Evolutionary conservation across 805 yeast genomes (phyloP), one percentile per base, ranked within the genome.

Genomic region (Nakazawaea sp.): DNA sequence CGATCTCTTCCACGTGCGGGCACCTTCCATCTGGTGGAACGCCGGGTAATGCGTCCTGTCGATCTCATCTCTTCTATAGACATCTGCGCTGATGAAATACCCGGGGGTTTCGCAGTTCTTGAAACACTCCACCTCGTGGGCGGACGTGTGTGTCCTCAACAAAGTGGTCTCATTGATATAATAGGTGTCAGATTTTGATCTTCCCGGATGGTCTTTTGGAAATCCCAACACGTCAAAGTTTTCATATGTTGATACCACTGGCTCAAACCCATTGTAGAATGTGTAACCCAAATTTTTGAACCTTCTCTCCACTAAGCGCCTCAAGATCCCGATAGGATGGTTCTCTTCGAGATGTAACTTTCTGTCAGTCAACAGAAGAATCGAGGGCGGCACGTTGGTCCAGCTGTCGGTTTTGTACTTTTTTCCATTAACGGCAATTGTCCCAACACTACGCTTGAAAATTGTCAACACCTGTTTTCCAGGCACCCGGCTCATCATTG

Each of bases 21-120:
- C 97, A 32, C 97, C 98, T 60, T 92, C 98, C 87, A 92, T 77
- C 59, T 92, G 98, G 52, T 92, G 97, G 61, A 92, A 92, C 1
- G 84, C 97, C 1, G 98, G 97, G 55, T 92, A 92, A 57, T 92
- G 98, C 0, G 97, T 88, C 46, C 85, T 70, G 58, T 92, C 98
- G 40, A 92, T 86, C 51, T 90, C 96, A 59, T 92, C 98, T 50
- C 95, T 72, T 51, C 98, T 72, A 54, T 89, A 92, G 8, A 92
- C 98, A 58, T 92, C 98, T 1, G 97, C 98, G 10, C 95, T 73
- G 32, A 92, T 89, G 45, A 92, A 70, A 58, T 84, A 92, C 0
- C 97, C 97, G 0, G 95, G 88, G 0, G 90, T 78, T 19, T 69
- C 53, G 36, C 78, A 68, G 2, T 59, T 59, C 31, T 68, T 64